Conservation (phyloP, 139 green algal species). For the Bryopsis sp. region DNA sequence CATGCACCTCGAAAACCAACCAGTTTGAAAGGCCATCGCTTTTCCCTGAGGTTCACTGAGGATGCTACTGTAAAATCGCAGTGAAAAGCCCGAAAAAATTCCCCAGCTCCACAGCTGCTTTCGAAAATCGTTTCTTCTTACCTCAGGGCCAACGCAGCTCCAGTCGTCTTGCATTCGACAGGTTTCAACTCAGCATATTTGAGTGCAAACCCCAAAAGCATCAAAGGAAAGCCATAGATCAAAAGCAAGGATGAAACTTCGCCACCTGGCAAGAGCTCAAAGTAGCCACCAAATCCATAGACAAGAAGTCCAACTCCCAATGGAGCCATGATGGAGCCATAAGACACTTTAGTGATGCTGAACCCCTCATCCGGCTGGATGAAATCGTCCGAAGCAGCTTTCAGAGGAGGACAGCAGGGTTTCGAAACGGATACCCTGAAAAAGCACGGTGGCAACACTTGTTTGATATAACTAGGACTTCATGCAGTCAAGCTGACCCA, state of each 20-base stretch:
- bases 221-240: constrained; percentile 96
- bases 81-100: too few relatives aligned
- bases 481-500: too few relatives aligned
- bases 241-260: constrained; percentile 83
- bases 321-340: constrained; percentile 71
- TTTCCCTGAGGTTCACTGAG: too few relatives aligned
- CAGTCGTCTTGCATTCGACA: constrained; percentile 58
- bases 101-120: too few relatives aligned
- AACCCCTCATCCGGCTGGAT: constrained; percentile 30
- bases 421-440: too few relatives aligned
- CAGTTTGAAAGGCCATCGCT: too few relatives aligned
- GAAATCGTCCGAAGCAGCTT: constrained; percentile 12
- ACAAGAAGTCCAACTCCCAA: constrained; percentile 62
- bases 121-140: too few relatives aligned
- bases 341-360: constrained; percentile 67
- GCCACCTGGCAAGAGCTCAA: constrained; percentile 78
- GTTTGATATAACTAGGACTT: too few relatives aligned
- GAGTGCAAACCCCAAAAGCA: constrained; percentile 88
- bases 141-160: constrained; percentile 60
- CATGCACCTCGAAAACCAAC: too few relatives aligned
- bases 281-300: constrained; percentile 91
- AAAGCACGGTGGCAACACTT: too few relatives aligned
- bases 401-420: too few relatives aligned
- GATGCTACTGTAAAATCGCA: too few relatives aligned
- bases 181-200: constrained; percentile 64